These are phyloP conservation scores for Macrolepiota albuminosa DNA, from an alignment of 768 basidiomycete species.

Conservation along the genomic window DNA sequence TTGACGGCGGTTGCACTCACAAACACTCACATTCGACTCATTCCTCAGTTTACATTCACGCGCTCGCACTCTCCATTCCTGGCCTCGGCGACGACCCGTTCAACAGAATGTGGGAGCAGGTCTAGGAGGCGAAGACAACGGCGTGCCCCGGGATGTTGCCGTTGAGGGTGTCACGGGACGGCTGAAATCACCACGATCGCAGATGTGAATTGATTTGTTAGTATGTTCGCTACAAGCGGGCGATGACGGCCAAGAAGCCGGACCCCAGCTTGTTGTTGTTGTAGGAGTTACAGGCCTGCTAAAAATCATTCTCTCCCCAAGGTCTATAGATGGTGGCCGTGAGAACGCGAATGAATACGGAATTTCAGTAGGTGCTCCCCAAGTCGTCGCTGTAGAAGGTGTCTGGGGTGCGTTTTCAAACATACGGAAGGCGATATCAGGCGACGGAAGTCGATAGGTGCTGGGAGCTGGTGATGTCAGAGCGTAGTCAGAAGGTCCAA, in stretches of 20 bases:
- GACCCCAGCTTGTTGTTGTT: constrained; percentile 35
- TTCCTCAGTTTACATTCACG: too few relatives aligned
- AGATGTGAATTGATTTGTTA: constrained; percentile 36
- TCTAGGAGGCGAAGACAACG: constrained; percentile 36
- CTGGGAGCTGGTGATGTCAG: constrained; percentile 30
- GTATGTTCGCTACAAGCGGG: constrained; percentile 14
- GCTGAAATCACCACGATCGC: constrained; percentile 28
- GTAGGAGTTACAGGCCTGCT: constrained; percentile 39
- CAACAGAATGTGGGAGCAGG: constrained; percentile 29
- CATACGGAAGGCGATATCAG: constrained; percentile 55
- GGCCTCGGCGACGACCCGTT: too few relatives aligned
- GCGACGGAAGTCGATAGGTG: constrained; percentile 42
- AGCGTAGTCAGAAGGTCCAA: constrained; percentile 49
- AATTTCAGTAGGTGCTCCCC: constrained; percentile 37
- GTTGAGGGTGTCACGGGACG: constrained; percentile 38
- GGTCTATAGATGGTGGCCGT: constrained; percentile 39
- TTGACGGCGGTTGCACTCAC: too few relatives aligned
- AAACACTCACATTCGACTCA: too few relatives aligned
- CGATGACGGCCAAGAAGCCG: constrained; percentile 23
- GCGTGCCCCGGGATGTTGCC: constrained; percentile 48
- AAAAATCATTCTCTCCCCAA: constrained; percentile 37
- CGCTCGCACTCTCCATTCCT: too few relatives aligned
- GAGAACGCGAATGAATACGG: constrained; percentile 26
- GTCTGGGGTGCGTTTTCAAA: constrained; percentile 50
- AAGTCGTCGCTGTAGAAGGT: constrained; percentile 42